These are phyloP conservation scores for Blastobotrys peoriensis DNA, from an alignment of 805 yeast species.

Conservation along the genomic window DNA sequence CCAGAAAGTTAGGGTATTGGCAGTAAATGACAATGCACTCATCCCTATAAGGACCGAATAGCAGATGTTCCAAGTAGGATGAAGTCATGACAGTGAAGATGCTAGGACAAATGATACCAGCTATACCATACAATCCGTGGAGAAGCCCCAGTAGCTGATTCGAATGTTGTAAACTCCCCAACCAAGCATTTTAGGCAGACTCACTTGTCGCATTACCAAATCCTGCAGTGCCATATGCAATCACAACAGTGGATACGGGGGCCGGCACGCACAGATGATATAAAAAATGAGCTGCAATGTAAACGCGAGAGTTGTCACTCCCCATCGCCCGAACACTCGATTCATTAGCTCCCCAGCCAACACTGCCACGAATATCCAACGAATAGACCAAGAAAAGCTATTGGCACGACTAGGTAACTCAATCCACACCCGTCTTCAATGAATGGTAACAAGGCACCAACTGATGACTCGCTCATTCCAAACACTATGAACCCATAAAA, in stretches of 20 bases:
- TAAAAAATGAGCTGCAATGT: slow-evolving; percentile 35
- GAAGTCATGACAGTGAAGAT: slow-evolving; percentile 51
- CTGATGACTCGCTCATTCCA: slow-evolving; percentile 55
- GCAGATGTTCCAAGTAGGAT: slow-evolving; percentile 44
- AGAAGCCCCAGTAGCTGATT: slow-evolving; percentile 54
- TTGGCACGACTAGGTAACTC: slow-evolving; percentile 43
- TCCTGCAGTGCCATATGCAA: slow-evolving; percentile 41
- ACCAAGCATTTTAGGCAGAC: slow-evolving; percentile 49
- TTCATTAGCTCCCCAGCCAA: slow-evolving; percentile 41
- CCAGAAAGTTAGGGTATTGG: slow-evolving; percentile 41
- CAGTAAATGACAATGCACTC: slow-evolving; percentile 30
- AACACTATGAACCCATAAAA: slow-evolving; percentile 35
- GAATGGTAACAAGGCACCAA: slow-evolving; percentile 54
- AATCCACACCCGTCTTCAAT: slow-evolving; percentile 44
- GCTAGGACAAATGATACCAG: slow-evolving; percentile 66
- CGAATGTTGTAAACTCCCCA: slow-evolving; percentile 41
- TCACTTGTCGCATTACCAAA: slow-evolving; percentile 53
- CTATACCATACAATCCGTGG: slow-evolving; percentile 68
- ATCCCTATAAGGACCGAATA: slow-evolving; percentile 44
- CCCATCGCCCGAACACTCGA: slow-evolving; percentile 41
- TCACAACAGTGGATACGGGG: slow-evolving; percentile 37
- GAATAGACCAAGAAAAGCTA: slow-evolving; percentile 47
- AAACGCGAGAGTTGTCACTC: slow-evolving; percentile 36
- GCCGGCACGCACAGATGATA: slow-evolving; percentile 33
- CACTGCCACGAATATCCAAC: slow-evolving; percentile 53